Percentiles rank a stretch among this genome's conserved stretches.
Evolutionary conservation across 805 yeast genomes (phyloP).

Genomic region (Zygotorulaspora florentina): DNA sequence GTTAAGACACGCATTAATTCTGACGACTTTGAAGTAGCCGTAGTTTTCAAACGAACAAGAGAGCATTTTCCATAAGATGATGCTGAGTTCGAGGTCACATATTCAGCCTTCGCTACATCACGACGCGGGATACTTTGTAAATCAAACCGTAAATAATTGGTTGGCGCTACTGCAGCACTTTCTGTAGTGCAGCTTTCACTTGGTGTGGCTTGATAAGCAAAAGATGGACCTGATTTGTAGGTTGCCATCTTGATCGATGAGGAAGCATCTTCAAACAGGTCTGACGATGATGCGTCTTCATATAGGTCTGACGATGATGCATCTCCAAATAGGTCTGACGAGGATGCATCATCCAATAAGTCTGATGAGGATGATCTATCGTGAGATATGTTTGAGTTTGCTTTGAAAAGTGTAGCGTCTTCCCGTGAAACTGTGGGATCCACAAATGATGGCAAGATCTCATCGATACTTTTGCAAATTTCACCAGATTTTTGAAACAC

Average conservation of each 20-base stretch:
- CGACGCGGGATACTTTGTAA: not conserved
- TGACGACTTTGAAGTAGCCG: constrained; percentile 2
- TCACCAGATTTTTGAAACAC: no score
- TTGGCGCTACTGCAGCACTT: not conserved
- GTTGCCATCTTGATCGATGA: constrained; percentile 1
- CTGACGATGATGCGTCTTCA: not conserved
- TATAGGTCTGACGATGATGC: no score
- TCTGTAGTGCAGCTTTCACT: not conserved
- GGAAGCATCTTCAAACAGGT: not conserved
- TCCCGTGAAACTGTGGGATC: no score
- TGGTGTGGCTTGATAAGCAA: not conserved
- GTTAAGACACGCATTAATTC: constrained; percentile 13
- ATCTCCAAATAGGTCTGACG: no score
- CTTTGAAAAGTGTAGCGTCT: no score
- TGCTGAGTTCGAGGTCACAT: not conserved
- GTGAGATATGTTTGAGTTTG: no score
- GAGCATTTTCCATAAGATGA: not conserved
- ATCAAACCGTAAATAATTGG: not conserved
- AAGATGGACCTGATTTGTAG: not conserved
- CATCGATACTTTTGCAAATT: no score
- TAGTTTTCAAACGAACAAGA: constrained; percentile 4
- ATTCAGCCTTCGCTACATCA: not conserved
- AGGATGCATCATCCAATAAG: not conserved
- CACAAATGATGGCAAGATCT: no score
- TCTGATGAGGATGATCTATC: no score